Evolutionary conservation across 306 rosid genomes (phyloP).

Genomic region (Cucumis sativus): Cucumber_9930_V3 NC_026657.2:36498001-36498500

Average conservation of each 20-base stretch:
- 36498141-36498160: no score
- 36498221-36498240: background rate
- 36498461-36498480: no score
- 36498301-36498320: background rate
- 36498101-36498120: no score
- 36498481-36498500: no score
- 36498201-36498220: background rate
- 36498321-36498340: background rate
- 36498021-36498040: no score
- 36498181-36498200: background rate
- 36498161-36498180: background rate
- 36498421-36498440: background rate
- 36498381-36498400: background rate
- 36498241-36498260: background rate
- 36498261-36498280: background rate
- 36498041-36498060: no score
- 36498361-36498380: slow-evolving; percentile 5
- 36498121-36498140: no score
- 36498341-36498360: slow-evolving; percentile 1
- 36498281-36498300: background rate
- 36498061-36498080: no score
- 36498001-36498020: no score
- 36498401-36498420: background rate
- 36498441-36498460: background rate
- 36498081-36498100: background rate